Evolutionary conservation across 768 basidiomycete genomes (phyloP), one percentile per base, ranked within the genome.

Genomic region (Coprinellus micaceus): DNA sequence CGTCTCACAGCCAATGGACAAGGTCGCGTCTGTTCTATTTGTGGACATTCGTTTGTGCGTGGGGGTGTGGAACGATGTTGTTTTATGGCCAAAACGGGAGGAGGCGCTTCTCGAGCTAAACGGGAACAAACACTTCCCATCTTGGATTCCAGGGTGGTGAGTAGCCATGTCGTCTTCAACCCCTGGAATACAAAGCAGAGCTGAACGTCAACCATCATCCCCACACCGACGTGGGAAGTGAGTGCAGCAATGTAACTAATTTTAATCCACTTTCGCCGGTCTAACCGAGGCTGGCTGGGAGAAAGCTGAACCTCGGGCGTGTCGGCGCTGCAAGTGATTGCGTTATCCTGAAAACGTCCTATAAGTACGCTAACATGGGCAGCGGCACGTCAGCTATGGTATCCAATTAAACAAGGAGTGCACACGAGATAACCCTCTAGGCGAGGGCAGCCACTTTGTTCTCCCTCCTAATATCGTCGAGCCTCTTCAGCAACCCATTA

Each of bases 401-500:
- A n/a, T n/a, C 33, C 33, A 33, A 33, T 33, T 33, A 33, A 33
- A 33, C 33, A 33, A 13, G 33, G n/a, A n/a, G n/a, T n/a, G n/a
- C n/a, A n/a, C n/a, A n/a, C n/a, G n/a, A n/a, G n/a, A n/a, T n/a
- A n/a, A n/a, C n/a, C n/a, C n/a, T n/a, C 33, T 33, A 33, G 7
- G 33, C 33, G 33, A 33, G 6, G 13, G 7, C 13, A 6, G 33
- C 33, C 7, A 6, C 33, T 13, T 33, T 33, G 33, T 22, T 51
- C 29, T 62, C 66, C 28, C 67, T 63, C 47, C 62, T 60, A 25
- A 79, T 60, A 21, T 76, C 76, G 26, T 81, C 78, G 54, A 83
- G 63, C 51, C 79, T 66, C 37, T 66, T 68, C 19, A 77, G 66
- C 48, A 82, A 56, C 19, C 51, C 58, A 29, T 77, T 74, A 25